Conservation (phyloP, 2,329 filamentous ascomycete genomes). For the Aspergillus pseudoglaucus region DNA sequence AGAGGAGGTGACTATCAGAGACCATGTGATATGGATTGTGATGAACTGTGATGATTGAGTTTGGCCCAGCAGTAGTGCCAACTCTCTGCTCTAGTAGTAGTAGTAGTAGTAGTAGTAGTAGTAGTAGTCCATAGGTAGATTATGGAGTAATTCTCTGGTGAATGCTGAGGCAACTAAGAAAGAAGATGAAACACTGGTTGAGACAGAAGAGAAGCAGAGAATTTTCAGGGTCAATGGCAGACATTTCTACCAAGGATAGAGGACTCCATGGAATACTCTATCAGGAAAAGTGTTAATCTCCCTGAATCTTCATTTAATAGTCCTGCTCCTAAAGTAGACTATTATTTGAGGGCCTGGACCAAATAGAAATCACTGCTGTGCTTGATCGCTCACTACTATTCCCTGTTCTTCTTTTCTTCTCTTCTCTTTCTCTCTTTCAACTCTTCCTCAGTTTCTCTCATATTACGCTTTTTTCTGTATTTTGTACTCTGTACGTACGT, state of each 20-base stretch:
- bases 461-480: neutral
- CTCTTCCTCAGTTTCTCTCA: neutral
- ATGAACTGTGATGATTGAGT: too few relatives aligned
- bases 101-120: too few relatives aligned
- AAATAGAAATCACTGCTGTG: neutral
- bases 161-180: neutral
- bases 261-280: neutral
- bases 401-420: constrained; percentile 1
- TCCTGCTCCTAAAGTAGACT: neutral
- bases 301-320: neutral
- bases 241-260: neutral
- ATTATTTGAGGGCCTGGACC: too few relatives aligned
- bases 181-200: constrained; percentile 18
- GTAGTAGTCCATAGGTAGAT: neutral
- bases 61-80: too few relatives aligned
- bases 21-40: too few relatives aligned
- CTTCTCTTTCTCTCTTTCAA: neutral
- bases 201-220: constrained; percentile 5
- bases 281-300: neutral
- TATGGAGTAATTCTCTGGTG: neutral
- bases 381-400: neutral
- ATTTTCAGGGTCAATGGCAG: neutral
- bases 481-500: neutral
- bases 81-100: neutral
- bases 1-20: too few relatives aligned